phyloP scores from a whole-genome alignment of 1,284 basidiomycete species.

The Leccinum proliferum region DNA sequence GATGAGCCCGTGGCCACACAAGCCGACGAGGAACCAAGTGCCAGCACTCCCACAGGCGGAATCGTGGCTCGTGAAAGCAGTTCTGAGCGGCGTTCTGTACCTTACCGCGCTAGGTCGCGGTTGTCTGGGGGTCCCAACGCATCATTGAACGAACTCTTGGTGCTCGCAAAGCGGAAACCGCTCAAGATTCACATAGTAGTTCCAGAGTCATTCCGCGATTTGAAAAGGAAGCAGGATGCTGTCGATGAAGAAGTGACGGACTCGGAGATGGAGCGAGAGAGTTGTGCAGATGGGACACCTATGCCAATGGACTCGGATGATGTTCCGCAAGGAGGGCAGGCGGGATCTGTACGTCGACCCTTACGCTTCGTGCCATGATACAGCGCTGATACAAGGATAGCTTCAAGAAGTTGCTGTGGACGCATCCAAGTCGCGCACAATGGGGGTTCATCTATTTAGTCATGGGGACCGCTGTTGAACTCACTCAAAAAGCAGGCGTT shows the following conservation, averaged over 20 bases:
- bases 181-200: slow-evolving; percentile 6
- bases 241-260: background rate
- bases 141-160: slow-evolving; percentile 15
- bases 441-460: slow-evolving; percentile 36
- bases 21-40: background rate
- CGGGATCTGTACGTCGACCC: background rate
- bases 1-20: background rate
- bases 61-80: background rate
- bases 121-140: slow-evolving; percentile 20
- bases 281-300: background rate
- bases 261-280: background rate
- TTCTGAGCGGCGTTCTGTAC: background rate
- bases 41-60: background rate
- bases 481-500: slow-evolving; percentile 95
- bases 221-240: slow-evolving; percentile 19
- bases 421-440: too few species aligned
- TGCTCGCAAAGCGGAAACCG: slow-evolving; percentile 15
- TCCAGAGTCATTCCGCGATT: slow-evolving; percentile 1
- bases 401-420: too few species aligned
- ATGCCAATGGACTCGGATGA: background rate
- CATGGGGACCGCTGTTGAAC: slow-evolving; percentile 97
- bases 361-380: background rate
- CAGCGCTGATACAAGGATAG: slow-evolving; percentile 2
- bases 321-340: background rate
- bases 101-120: background rate